Evolutionary conservation across 805 yeast species (phyloP), one percentile per base, ranked within the genome.

Genomic region (Saccharomycopsis fibuligera): DNA sequence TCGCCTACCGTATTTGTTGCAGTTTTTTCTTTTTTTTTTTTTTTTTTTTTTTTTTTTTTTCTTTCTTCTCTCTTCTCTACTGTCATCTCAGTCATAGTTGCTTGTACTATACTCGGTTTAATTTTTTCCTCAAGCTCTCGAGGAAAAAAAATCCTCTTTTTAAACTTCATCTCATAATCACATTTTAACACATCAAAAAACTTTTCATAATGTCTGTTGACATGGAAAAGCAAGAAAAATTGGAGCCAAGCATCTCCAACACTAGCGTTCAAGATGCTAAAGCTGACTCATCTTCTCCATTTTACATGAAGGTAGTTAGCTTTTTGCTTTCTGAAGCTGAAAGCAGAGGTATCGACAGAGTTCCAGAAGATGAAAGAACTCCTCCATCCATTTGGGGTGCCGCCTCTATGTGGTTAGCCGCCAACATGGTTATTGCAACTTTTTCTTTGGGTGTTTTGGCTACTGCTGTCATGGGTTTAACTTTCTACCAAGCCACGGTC

Each of bases 371-470:
- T 40, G 91, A 86, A 64, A 82, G 86, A 62, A 73, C 75, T 41
- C 87, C 82, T 54, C 74, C 73, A 40, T 79, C 86, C 33, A 61
- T 83, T 52, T 69, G 77, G 68, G 77, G 76, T 56, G 85, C 93
- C 27, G 87, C 88, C 40, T 72, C 90, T 44, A 85, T 89, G 91
- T 89, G 96, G 96, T 74, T 84, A 58, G 83, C 95, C 5, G 95
- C 95, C 33, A 88, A 89, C 67, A 72, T 86, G 75, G 96, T 86
- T 49, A 77, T 89, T 60, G 88, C 96, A 19, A 78, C 96, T 16
- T 79, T 77, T 58, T 72, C 95, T 6, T 69, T 87, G 43, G 96
- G 97, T 64, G 83, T 76, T 54, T 64, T 83, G 38, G 86, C 86
- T 29, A 69, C 79, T 41, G 69, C 83, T 51, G 73, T 78, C 23